A percentile compares a stretch with the other conserved stretches of the same genome.
Conservation (phyloP, 192 early-diverging fungal genomes). For the Allomyces macrogynus region DNA sequence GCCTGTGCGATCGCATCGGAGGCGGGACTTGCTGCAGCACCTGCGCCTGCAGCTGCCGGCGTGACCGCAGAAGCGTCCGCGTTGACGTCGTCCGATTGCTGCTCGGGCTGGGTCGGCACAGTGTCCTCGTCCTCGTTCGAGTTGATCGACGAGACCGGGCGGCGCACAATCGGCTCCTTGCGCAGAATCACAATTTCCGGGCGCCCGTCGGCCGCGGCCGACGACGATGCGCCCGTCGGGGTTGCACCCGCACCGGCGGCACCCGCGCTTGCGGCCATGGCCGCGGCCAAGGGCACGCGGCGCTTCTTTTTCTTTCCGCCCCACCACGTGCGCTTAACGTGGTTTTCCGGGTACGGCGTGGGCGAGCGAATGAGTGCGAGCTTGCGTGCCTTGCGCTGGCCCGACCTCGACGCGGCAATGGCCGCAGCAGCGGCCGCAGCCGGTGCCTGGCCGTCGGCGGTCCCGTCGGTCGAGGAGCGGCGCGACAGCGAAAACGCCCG, state of each 20-base stretch:
- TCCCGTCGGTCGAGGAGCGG: neutral
- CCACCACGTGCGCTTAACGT: neutral
- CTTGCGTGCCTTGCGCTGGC: neutral
- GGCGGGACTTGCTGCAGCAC: neutral
- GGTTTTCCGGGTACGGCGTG: conserved; percentile 1
- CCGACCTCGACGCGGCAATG: neutral
- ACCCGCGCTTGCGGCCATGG: neutral
- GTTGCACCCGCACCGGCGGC: no score
- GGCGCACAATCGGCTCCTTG: neutral
- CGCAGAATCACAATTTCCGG: neutral
- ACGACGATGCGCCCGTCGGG: no score
- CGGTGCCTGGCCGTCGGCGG: neutral
- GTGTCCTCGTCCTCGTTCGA: neutral
- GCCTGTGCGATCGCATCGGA: neutral
- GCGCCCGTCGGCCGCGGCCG: neutral
- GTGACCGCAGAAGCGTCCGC: neutral
- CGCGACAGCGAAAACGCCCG: neutral
- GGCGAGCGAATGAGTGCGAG: neutral
- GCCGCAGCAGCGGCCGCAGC: neutral
- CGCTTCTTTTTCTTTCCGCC: neutral
- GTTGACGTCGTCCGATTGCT: no score
- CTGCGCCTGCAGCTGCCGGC: neutral
- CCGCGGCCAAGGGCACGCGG: neutral
- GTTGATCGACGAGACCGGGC: neutral
- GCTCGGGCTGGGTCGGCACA: neutral